Conservation (phyloP, 495 filamentous ascomycete genomes). For the Friedmanniomyces simplex region DNA sequence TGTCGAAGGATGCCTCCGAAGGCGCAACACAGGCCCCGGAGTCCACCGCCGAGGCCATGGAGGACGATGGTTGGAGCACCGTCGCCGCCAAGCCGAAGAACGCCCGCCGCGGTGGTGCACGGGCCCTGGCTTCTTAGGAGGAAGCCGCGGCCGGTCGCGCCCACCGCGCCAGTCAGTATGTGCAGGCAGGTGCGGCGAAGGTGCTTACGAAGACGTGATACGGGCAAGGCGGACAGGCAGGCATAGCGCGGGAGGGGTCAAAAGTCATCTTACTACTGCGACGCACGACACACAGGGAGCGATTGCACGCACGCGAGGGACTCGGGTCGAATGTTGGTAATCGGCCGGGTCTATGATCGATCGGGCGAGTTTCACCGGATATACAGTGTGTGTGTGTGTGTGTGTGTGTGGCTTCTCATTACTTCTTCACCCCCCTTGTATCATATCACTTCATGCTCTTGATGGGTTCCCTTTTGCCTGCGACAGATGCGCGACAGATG, state of each 20-base stretch:
- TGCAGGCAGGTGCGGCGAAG: not conserved
- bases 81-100: slow-evolving; percentile 23
- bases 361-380: not conserved
- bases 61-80: slow-evolving; percentile 25
- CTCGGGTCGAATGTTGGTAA: not conserved
- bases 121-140: slow-evolving; percentile 22
- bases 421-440: not conserved
- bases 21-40: slow-evolving; percentile 5
- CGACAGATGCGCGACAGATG: too few species aligned
- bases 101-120: slow-evolving; percentile 13
- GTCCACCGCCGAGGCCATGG: slow-evolving; percentile 21
- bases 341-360: too few species aligned
- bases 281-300: not conserved
- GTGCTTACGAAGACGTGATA: not conserved
- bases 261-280: not conserved
- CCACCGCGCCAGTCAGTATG: not conserved
- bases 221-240: not conserved
- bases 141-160: not conserved
- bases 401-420: not conserved
- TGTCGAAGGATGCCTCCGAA: slow-evolving; percentile 6
- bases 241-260: slow-evolving; percentile 1
- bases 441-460: not conserved
- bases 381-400: too few species aligned
- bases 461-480: too few species aligned
- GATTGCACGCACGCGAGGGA: not conserved